Base-by-base conservation (phyloP, 805 yeast species). In the Candida methanosorbosa region DNA sequence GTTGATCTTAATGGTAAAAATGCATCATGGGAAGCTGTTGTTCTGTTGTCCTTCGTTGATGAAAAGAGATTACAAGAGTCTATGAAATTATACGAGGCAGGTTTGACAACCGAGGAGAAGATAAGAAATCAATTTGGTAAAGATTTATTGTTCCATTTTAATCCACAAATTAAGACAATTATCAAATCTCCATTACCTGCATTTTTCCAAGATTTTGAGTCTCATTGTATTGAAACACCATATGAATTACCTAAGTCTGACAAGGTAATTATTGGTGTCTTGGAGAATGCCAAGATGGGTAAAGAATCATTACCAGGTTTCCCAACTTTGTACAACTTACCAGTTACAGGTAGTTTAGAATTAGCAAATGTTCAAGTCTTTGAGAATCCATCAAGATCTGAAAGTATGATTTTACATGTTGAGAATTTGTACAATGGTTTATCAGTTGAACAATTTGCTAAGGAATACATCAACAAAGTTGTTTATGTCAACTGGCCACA, bases 1-100 rank as follows among this genome's bases (percentile, higher is more conserved):
- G 79, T 88, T 44, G 97, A 88, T 59, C 85, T 88, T 95, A 87
- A 88, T 52, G 97, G 97, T 24, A 83, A 85, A 46, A 86, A 83
- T 45, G 81, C 81, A 85, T 68, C 90, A 34, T 88, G 97, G 97
- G 94, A 86, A 54, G 97, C 95, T 34, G 81, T 88, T 48, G 90
- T 94, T 1, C 59, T 88, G 27, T 61, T 88, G 37, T 97, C 97
- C 0, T 88, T 88, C 45, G 88, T 88, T 46, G 97, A 92, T 45
- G 86, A 82, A 49, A 59, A 72, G 21, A 70, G 92, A 40, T 68
- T 92, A 37, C 61, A 81, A 22, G 76, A 68, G 4, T 90, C 90
- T 2, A 72, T 92, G 72, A 64, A 60, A 32, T 84, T 94, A 2
- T 58, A 68, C 28, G 82, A 84, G 38, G 49, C 61, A 1, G 69